Evolutionary conservation across 2,329 filamentous ascomycete species (phyloP).

Genomic region (Rhexocercosporidium sp.): DNA sequence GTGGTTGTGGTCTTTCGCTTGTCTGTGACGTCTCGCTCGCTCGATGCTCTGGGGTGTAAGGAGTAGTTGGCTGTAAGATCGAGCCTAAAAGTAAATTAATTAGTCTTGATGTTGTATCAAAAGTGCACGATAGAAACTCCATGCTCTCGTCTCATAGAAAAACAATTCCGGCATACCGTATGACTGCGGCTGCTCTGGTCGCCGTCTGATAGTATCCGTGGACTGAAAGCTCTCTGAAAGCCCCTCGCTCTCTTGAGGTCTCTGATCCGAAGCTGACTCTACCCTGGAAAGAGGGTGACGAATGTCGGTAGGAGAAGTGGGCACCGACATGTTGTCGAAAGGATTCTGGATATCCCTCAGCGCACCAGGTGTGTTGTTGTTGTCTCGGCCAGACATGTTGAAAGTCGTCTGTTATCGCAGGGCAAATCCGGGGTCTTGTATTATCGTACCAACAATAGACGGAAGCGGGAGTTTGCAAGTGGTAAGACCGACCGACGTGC

Average conservation of each 20-base stretch:
- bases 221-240: slow-evolving; percentile 62
- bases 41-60: slow-evolving; percentile 32
- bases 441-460: slow-evolving; percentile 4
- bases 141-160: not conserved
- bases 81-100: slow-evolving; percentile 34
- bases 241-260: slow-evolving; percentile 47
- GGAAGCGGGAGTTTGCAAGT: not conserved
- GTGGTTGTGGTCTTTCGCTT: slow-evolving; percentile 36
- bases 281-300: slow-evolving; percentile 46
- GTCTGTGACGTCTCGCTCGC: slow-evolving; percentile 37
- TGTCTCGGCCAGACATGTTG: slow-evolving; percentile 10
- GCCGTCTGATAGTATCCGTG: slow-evolving; percentile 63
- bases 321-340: slow-evolving; percentile 35
- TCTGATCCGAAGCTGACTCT: slow-evolving; percentile 39
- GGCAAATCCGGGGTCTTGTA: slow-evolving; percentile 1
- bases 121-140: slow-evolving; percentile 6
- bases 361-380: slow-evolving; percentile 3
- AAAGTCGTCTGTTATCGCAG: not conserved
- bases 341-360: slow-evolving; percentile 29
- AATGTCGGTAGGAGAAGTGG: slow-evolving; percentile 56
- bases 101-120: slow-evolving; percentile 18
- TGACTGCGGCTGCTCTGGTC: slow-evolving; percentile 53
- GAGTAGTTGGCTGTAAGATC: slow-evolving; percentile 27
- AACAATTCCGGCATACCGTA: slow-evolving; percentile 57
- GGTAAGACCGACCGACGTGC: not conserved